Evolutionary conservation across 768 basidiomycete genomes (phyloP).

Genomic region (Termitomyces sp.): DNA sequence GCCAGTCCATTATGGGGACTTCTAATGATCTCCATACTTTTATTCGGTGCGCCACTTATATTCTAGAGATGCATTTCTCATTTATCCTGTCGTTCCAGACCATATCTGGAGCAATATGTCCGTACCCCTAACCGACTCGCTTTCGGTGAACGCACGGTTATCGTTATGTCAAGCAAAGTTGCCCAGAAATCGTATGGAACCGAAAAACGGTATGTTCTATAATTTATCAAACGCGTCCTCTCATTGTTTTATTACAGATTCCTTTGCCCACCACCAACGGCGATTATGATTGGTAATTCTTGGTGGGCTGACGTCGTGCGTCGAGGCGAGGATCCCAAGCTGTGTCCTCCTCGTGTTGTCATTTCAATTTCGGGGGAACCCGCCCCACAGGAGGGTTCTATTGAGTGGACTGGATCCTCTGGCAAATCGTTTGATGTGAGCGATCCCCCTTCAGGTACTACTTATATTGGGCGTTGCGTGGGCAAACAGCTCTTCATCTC

Average conservation of each 20-base stretch:
- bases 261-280: slow-evolving; percentile 90
- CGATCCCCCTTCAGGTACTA: slow-evolving; percentile 74
- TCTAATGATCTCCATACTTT: slow-evolving; percentile 76
- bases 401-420: slow-evolving; percentile 83
- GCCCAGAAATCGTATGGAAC: slow-evolving; percentile 97
- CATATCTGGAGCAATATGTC: slow-evolving; percentile 82
- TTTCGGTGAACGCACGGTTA: slow-evolving; percentile 88
- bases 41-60: slow-evolving; percentile 49
- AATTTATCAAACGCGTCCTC: background rate
- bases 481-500: slow-evolving; percentile 95
- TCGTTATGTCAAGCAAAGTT: slow-evolving; percentile 97
- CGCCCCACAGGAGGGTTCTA: slow-evolving; percentile 74
- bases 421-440: slow-evolving; percentile 82
- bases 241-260: slow-evolving; percentile 43
- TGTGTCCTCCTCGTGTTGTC: slow-evolving; percentile 74
- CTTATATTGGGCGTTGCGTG: slow-evolving; percentile 89
- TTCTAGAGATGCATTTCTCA: background rate
- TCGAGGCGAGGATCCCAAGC: slow-evolving; percentile 67
- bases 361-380: slow-evolving; percentile 92
- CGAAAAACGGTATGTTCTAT: slow-evolving; percentile 69
- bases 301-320: slow-evolving; percentile 89
- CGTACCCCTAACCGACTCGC: slow-evolving; percentile 80
- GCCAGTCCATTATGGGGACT: slow-evolving; percentile 48
- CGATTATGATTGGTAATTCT: slow-evolving; percentile 88
- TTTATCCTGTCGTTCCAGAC: slow-evolving; percentile 32